phyloP scores from a whole-genome alignment of 1,139 yeast genomes.

The Saccharomycopsis hybrid region DNA sequence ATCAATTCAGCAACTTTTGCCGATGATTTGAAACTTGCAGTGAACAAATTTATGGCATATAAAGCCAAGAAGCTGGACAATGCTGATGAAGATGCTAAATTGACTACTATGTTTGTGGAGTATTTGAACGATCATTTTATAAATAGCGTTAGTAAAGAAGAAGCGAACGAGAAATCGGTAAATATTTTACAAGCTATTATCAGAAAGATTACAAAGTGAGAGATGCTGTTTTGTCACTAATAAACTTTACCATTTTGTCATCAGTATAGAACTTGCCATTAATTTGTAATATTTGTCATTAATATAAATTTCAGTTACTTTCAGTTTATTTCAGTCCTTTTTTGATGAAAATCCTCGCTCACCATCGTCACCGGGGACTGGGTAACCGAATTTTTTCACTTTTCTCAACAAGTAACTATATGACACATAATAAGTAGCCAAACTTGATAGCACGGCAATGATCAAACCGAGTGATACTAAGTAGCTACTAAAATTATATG shows the following conservation, averaged over 20 bases:
- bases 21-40: conserved; percentile 57
- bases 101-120: conserved; percentile 41
- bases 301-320: no score
- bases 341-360: conserved; percentile 11
- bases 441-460: conserved; percentile 4
- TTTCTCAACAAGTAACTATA: conserved; percentile 2
- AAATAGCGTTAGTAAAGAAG: conserved; percentile 25
- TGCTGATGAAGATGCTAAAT: conserved; percentile 23
- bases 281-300: no score
- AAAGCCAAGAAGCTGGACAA: no score
- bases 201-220: conserved; percentile 24
- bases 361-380: conserved; percentile 11
- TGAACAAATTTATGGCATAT: conserved; percentile 64
- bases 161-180: conserved; percentile 19
- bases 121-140: conserved; percentile 34
- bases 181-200: conserved; percentile 31
- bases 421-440: conserved; percentile 9
- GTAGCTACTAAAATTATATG: conserved; percentile 6
- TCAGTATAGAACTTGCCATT: no score
- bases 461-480: background rate
- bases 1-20: conserved; percentile 42
- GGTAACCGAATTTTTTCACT: conserved; percentile 2
- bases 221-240: background rate
- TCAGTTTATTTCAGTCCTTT: conserved; percentile 6
- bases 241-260: no score